phyloP scores from a whole-genome alignment of 371 early-diverging fungal genomes.

The Capillidium rhysosporum region DNA sequence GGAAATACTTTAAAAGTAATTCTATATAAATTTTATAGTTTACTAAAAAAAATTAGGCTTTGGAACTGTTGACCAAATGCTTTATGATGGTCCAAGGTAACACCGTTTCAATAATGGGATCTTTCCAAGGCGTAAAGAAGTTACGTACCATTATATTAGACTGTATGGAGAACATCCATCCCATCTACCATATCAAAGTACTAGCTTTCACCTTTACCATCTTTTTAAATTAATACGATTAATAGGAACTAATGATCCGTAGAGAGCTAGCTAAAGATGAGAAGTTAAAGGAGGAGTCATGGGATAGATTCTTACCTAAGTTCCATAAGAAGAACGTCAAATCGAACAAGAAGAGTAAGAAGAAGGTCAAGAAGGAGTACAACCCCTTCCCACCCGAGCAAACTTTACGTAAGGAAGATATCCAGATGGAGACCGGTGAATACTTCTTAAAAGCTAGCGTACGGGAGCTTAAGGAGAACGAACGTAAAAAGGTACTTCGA shows the following conservation, averaged over 20 bases:
- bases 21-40: not conserved
- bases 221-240: slow-evolving; percentile 1
- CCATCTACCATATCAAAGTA: slow-evolving; percentile 98
- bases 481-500: slow-evolving; percentile 32
- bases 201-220: not conserved
- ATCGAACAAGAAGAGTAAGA: slow-evolving; percentile 43
- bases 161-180: slow-evolving; percentile 99
- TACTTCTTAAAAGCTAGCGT: slow-evolving; percentile 71
- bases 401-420: slow-evolving; percentile 65
- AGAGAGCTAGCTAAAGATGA: slow-evolving; percentile 95
- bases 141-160: slow-evolving; percentile 82
- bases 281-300: slow-evolving; percentile 81
- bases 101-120: slow-evolving; percentile 92
- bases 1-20: slow-evolving; percentile 84
- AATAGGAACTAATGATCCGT: slow-evolving; percentile 90
- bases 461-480: slow-evolving; percentile 26
- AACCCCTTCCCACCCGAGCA: slow-evolving; percentile 85
- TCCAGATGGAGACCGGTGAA: slow-evolving; percentile 88
- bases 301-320: slow-evolving; percentile 98
- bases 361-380: slow-evolving; percentile 36
- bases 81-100: slow-evolving; percentile 97
- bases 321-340: slow-evolving; percentile 87
- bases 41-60: slow-evolving; percentile 28
- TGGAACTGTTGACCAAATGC: slow-evolving; percentile 92
- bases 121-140: slow-evolving; percentile 77